Base-by-base conservation (phyloP, 2,329 filamentous ascomycete genomes). In the Sclerotinia sclerotiorum region DNA sequence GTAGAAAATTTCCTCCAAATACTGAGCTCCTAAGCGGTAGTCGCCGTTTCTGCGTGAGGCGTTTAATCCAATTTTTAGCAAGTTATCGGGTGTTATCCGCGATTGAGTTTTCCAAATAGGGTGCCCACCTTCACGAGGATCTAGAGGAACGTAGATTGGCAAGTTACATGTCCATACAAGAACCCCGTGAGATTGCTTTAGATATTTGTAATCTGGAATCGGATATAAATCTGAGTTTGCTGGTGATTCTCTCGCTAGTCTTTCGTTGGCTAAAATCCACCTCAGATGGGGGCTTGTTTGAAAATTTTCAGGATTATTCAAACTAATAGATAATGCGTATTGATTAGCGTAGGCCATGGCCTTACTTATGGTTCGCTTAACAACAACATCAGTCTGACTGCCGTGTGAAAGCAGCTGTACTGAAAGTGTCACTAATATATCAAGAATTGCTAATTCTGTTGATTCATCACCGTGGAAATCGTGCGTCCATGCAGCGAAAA, bases 201-300 rank as follows among this genome's bases (percentile, higher is more conserved):
- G 44, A 13, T 61, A 49, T 3, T 24, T 13, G 17, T 61, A 24
- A 24, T 49, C 21, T 35, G 44, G 58, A 19, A 17, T 24, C 19
- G 35, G 44, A 5, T 27, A 13, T 1, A 35, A 1, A 13, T 35
- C 35, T 1, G 35, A 35, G 35, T 49, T 35, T n/a, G 27, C 5
- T 7, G 58, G 58, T 3, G 24, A 1, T 48, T 61, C 44, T 61
- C 58, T 35, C 27, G 58, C 27, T 49, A 61, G 7, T 19, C 58
- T 49, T 35, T 61, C 29, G 7, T 35, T 35, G 21, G 58, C 44
- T 29, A 49, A 24, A 32, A 32, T 44, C 58, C 44, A 49, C 46
- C 29, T 61, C 29, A 49, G 19, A 61, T 35, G 49, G 21, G 58
- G 58, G 58, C 29, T 61, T 21, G 58, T 35, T 19, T 61, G 58